A percentile compares a stretch with the other conserved stretches of the same genome.
phyloP scores from a whole-genome alignment of 129 eudicot genomes.

The carrot (Daucus carota) region DH1_v3.0 NC_030384.2:24082501-24083000 shows the following conservation, averaged over 20 bases:
- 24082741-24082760: slow-evolving; percentile 5
- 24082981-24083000: slow-evolving; percentile 9
- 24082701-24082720: not conserved
- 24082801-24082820: not conserved
- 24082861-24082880: not conserved
- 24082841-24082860: slow-evolving; percentile 5
- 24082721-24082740: not conserved
- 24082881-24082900: not conserved
- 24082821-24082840: not conserved
- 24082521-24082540: too few species aligned
- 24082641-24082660: not conserved
- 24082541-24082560: too few species aligned
- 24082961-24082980: slow-evolving; percentile 5
- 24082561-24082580: too few species aligned
- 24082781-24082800: not conserved
- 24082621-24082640: not conserved
- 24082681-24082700: too few species aligned
- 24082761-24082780: not conserved
- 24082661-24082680: not conserved
- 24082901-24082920: not conserved
- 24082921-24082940: slow-evolving; percentile 6
- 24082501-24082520: not conserved
- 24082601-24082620: too few species aligned
- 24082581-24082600: too few species aligned
- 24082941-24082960: slow-evolving; percentile 8